These are phyloP conservation scores for Fusarium papillatum DNA, from an alignment of 2,329 filamentous ascomycete genomes.

Conservation along the genomic window DNA sequence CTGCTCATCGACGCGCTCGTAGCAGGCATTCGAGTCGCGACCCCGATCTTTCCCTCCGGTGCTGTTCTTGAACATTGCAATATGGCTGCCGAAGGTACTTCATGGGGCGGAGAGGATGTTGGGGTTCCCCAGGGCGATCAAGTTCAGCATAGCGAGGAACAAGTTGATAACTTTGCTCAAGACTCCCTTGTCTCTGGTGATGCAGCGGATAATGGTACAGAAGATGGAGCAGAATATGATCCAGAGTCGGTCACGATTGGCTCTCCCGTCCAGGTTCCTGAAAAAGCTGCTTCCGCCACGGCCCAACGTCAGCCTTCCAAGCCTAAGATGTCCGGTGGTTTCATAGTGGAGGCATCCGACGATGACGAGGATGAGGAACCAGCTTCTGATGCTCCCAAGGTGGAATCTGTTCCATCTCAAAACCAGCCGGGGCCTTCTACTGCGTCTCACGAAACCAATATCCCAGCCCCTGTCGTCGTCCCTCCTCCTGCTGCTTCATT, in stretches of 20 bases:
- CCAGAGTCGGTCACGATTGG: slow-evolving; percentile 66
- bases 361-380: slow-evolving; percentile 67
- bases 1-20: slow-evolving; percentile 12
- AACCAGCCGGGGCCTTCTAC: slow-evolving; percentile 30
- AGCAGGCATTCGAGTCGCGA: slow-evolving; percentile 23
- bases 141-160: slow-evolving; percentile 67
- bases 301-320: slow-evolving; percentile 57
- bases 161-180: slow-evolving; percentile 65
- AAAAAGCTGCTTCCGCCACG: slow-evolving; percentile 44
- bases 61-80: slow-evolving; percentile 25
- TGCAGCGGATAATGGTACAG: slow-evolving; percentile 60
- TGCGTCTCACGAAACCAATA: slow-evolving; percentile 39
- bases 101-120: slow-evolving; percentile 68
- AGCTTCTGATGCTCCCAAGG: slow-evolving; percentile 32
- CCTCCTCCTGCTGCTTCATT: slow-evolving; percentile 41
- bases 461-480: slow-evolving; percentile 27
- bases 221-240: slow-evolving; percentile 70
- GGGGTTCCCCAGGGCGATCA: slow-evolving; percentile 69
- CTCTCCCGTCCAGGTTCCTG: slow-evolving; percentile 53
- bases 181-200: slow-evolving; percentile 64
- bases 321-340: slow-evolving; percentile 71
- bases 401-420: slow-evolving; percentile 26
- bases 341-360: slow-evolving; percentile 72
- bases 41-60: slow-evolving; percentile 8
- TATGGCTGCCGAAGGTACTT: slow-evolving; percentile 57